phyloP scores from a whole-genome alignment of 2,329 filamentous ascomycete species.

The Sarocladiaceae sp. region DNA sequence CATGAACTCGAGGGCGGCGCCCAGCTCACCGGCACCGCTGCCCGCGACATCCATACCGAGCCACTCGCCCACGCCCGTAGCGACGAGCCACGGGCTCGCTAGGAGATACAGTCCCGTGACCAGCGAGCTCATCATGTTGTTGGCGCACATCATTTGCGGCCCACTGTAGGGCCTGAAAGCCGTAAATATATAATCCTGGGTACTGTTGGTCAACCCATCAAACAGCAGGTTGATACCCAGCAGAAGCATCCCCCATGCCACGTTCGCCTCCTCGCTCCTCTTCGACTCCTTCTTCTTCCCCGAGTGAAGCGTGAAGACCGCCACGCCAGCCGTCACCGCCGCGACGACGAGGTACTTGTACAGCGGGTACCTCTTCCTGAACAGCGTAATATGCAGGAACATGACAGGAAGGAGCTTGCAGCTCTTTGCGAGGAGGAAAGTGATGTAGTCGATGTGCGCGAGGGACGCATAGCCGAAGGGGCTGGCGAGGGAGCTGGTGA shows the following conservation, averaged over 20 bases:
- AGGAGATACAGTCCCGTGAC: constrained; percentile 73
- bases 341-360: constrained; percentile 96
- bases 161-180: constrained; percentile 76
- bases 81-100: constrained; percentile 71
- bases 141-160: constrained; percentile 99
- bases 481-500: constrained; percentile 84
- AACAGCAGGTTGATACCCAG: constrained; percentile 87
- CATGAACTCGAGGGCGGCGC: constrained; percentile 75
- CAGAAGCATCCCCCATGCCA: constrained; percentile 73
- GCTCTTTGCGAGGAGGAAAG: constrained; percentile 92
- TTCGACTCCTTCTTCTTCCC: constrained; percentile 44
- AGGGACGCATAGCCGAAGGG: constrained; percentile 93
- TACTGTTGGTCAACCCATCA: constrained; percentile 92
- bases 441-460: constrained; percentile 94
- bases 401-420: constrained; percentile 99
- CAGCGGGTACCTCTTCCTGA: constrained; percentile 79
- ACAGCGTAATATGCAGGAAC: constrained; percentile 90
- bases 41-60: constrained; percentile 59
- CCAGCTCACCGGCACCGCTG: constrained; percentile 64
- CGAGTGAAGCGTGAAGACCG: constrained; percentile 87
- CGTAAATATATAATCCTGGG: constrained; percentile 89
- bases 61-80: constrained; percentile 57
- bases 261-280: constrained; percentile 47
- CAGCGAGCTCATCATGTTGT: constrained; percentile 79
- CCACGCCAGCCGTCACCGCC: constrained; percentile 85